Conservation (phyloP, 352 stramenopile species). For the Phytopythium mirpurense region DNA sequence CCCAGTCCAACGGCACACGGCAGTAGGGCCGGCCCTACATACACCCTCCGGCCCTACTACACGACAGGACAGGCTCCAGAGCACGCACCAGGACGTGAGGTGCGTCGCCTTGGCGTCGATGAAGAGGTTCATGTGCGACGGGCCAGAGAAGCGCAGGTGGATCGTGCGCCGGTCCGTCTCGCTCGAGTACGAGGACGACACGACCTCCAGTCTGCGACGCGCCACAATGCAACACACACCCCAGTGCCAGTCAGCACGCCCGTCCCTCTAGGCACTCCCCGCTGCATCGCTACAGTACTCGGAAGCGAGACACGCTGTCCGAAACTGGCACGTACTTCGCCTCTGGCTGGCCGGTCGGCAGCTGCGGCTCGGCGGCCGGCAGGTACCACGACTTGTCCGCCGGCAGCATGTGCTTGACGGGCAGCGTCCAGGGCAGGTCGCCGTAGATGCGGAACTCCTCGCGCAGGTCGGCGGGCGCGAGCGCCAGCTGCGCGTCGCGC, state of each 20-base stretch:
- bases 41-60: too few species aligned
- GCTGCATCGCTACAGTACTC: too few species aligned
- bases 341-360: constrained; percentile 16
- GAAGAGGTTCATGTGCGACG: constrained; percentile 68
- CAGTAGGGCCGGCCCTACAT: too few species aligned
- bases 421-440: constrained; percentile 61
- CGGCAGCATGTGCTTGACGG: constrained; percentile 58
- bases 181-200: constrained; percentile 53
- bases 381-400: constrained; percentile 75
- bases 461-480: constrained; percentile 28
- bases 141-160: constrained; percentile 61
- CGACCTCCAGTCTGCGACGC: constrained; percentile 32
- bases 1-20: too few species aligned
- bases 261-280: too few species aligned
- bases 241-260: background rate
- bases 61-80: too few species aligned
- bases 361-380: constrained; percentile 19
- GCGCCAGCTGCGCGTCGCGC: constrained; percentile 27
- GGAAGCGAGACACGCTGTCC: too few species aligned
- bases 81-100: constrained; percentile 58
- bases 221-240: background rate
- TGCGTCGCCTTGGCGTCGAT: constrained; percentile 67
- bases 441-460: constrained; percentile 61
- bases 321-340: too few species aligned
- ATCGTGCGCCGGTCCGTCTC: constrained; percentile 49